Evolutionary conservation across 2,329 filamentous ascomycete species (phyloP), one percentile per base, ranked within the genome.

Genomic region (Fusarium sp.): DNA sequence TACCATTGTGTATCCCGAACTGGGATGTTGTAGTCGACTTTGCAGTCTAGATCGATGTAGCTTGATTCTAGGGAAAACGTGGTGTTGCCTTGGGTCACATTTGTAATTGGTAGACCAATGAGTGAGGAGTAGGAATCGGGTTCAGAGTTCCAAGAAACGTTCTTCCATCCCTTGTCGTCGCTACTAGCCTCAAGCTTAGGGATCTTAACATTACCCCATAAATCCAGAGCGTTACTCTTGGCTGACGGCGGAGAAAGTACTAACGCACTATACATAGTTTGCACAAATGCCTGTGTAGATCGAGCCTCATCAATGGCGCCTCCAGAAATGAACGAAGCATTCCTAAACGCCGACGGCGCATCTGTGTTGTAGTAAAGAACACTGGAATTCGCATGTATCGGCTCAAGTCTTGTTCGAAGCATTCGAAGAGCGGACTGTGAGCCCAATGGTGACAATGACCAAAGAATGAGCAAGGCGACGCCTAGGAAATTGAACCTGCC

Each of bases 181-280:
- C 9, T 30, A 10, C 30, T 27, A 22, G 8, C 42, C 34, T 42
- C 30, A 3, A 67, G 45, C 9, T 61, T 44, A 6, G 60, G 67
- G 8, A 70, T 61, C 22, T 61, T 67, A 24, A 61, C 45, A 18
- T 67, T 65, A 14, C 64, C 48, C 59, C 55, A 70, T 8, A 61
- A 13, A 20, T 67, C 59, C 56, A 67, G 61, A 2, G 44, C 16
- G 16, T 49, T 40, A 6, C 13, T 16, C 22, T 58, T 52, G 8
- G 41, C 40, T 12, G 42, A 27, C 14, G 41, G 10, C 1, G 59
- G 30, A 7, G 56, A 25, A 11, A 61, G 13, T 10, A 67, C 14
- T 12, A 32, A 32, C 22, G 32, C 24, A 18, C 22, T 29, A 27
- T 52, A 67, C 37, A 66, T 52, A 13, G 34, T 37, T 18, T 37